Evolutionary conservation across 176 grass and related monocot species (phyloP), one percentile per base, ranked within the genome.

Genomic region (Aechmea fasciata): DNA sequence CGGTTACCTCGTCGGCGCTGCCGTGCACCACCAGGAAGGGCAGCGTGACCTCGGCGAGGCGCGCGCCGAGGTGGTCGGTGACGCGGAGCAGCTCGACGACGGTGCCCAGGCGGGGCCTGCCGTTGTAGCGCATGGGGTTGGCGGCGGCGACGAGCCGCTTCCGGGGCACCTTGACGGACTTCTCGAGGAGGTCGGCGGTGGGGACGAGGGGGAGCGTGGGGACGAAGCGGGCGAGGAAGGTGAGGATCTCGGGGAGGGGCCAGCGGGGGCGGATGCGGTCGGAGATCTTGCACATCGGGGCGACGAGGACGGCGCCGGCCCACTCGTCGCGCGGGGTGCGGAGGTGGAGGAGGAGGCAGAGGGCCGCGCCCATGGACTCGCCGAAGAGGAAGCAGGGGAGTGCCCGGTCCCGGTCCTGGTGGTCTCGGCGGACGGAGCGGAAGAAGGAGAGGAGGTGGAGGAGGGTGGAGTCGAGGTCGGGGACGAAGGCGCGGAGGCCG

Each of bases 11-110:
- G 79, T 97, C 93, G 10, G 89, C 81, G 77, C 86, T 97, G 54
- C 93, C 93, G 82, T 96, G 93, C 49, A 92, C 53, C 47, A 97
- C 89, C 57, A 97, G 80, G 84, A 97, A 97, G 67, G 93, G 93
- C 68, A 97, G 0, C 75, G 89, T 85, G 48, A 97, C 69, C 62
- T 92, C 86, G 12, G 79, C 66, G 13, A 97, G 89, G 22, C 86
- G 75, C 1, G 66, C 73, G 33, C 26, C 77, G 3, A 92, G 83
- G 77, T 83, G 82, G 9, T 92, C 79, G 19, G 93, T 92, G 59
- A 85, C 89, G 11, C 93, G 84, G 47, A 92, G 54, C 64, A 97
- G 79, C 86, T 97, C 89, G 26, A 69, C 3, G 52, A 92, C 86
- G 47, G 93, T 97, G 50, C 93, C 93, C 57, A 97, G 86, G 68